These are phyloP conservation scores for Lachnellula occidentalis DNA, from an alignment of 2,329 filamentous ascomycete genomes.

Conservation along the genomic window DNA sequence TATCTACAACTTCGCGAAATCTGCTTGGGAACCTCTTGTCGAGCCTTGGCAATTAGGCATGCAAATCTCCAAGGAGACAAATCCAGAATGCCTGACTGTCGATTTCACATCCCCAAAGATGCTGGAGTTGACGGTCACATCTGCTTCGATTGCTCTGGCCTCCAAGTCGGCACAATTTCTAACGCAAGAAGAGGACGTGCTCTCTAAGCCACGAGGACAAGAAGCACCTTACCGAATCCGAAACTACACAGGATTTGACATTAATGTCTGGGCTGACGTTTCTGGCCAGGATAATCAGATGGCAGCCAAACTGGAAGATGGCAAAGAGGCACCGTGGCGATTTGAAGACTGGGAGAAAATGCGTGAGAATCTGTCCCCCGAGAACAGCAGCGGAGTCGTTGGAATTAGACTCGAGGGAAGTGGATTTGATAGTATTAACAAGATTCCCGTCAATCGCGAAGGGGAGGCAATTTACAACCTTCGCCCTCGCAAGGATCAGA, in stretches of 20 bases:
- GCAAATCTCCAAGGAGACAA: constrained; percentile 72
- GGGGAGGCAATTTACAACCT: constrained; percentile 88
- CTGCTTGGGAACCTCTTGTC: constrained; percentile 92
- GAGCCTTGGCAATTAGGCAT: constrained; percentile 97
- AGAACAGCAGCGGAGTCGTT: constrained; percentile 74
- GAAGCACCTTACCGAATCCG: constrained; percentile 91
- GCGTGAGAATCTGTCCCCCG: constrained; percentile 83
- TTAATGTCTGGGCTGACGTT: constrained; percentile 76
- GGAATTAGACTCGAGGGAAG: constrained; percentile 84
- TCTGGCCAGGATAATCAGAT: constrained; percentile 61
- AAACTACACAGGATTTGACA: constrained; percentile 92
- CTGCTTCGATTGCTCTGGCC: constrained; percentile 84
- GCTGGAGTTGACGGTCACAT: constrained; percentile 88
- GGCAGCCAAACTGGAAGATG: constrained; percentile 74
- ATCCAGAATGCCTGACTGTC: constrained; percentile 71
- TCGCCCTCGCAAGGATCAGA: constrained; percentile 76
- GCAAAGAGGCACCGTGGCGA: constrained; percentile 88
- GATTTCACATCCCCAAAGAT: constrained; percentile 85
- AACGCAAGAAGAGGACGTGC: constrained; percentile 79
- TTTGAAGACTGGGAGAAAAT: constrained; percentile 97
- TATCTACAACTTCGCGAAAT: constrained; percentile 98
- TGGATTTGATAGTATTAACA: constrained; percentile 85
- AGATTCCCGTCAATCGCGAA: constrained; percentile 87
- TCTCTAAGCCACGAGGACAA: constrained; percentile 85
- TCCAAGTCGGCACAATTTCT: constrained; percentile 93